Percentiles rank a stretch among this genome's conserved stretches.
Evolutionary conservation across 2,329 filamentous ascomycete species (phyloP).

Genomic region (Colletotrichum sp.): DNA sequence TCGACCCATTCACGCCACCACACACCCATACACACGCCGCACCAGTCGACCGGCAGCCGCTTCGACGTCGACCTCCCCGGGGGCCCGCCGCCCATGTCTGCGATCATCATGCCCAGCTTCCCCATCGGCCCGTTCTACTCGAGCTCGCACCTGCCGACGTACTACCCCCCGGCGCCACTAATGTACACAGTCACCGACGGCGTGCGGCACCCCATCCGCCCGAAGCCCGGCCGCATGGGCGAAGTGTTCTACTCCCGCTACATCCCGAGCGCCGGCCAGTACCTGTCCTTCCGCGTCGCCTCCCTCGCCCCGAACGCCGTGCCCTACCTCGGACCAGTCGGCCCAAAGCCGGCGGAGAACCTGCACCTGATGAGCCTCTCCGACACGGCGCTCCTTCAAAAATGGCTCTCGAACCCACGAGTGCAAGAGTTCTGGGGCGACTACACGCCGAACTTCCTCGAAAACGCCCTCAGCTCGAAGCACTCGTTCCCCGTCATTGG

Average conservation of each 20-base stretch:
- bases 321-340: conserved; percentile 66
- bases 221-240: conserved; percentile 88
- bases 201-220: conserved; percentile 83
- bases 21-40: conserved; percentile 27
- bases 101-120: conserved; percentile 39
- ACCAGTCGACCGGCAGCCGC: conserved; percentile 28
- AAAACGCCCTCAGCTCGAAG: conserved; percentile 64
- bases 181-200: conserved; percentile 82
- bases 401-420: conserved; percentile 88
- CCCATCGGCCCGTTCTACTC: conserved; percentile 78
- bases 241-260: conserved; percentile 92
- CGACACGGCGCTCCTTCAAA: conserved; percentile 70
- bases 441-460: conserved; percentile 70
- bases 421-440: conserved; percentile 86
- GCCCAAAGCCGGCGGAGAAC: conserved; percentile 43
- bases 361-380: conserved; percentile 48
- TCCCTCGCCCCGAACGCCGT: conserved; percentile 70
- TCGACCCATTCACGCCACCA: conserved; percentile 28
- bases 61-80: conserved; percentile 41
- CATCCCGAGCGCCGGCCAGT: conserved; percentile 81
- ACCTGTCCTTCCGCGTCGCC: conserved; percentile 87
- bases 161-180: conserved; percentile 83
- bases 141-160: conserved; percentile 85
- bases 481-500: conserved; percentile 92
- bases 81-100: conserved; percentile 38